Conservation (phyloP, 371 early-diverging fungal genomes). For the Lichtheimia hyalospora region DNA sequence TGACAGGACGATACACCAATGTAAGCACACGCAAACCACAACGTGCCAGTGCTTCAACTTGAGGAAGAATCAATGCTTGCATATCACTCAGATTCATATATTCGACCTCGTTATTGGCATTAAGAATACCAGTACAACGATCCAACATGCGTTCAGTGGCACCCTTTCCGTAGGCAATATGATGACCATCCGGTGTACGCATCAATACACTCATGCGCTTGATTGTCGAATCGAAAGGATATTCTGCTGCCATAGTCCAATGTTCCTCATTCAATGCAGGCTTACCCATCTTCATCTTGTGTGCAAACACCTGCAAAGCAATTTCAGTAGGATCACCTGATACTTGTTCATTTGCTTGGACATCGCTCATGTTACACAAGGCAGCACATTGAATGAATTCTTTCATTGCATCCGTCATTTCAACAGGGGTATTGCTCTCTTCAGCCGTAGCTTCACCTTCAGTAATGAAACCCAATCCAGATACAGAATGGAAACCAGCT, state of each 20-base stretch:
- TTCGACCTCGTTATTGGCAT: slow-evolving; percentile 22
- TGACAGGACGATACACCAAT: slow-evolving; percentile 50
- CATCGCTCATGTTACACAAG: slow-evolving; percentile 76
- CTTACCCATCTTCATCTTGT: slow-evolving; percentile 70
- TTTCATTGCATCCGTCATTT: slow-evolving; percentile 35
- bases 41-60: slow-evolving; percentile 57
- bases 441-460: slow-evolving; percentile 39
- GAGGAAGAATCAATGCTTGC: slow-evolving; percentile 52
- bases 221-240: slow-evolving; percentile 81
- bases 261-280: slow-evolving; percentile 39
- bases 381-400: slow-evolving; percentile 53
- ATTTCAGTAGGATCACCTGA: slow-evolving; percentile 86
- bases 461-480: slow-evolving; percentile 58
- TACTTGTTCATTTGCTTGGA: slow-evolving; percentile 62
- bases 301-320: slow-evolving; percentile 77
- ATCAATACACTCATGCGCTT: slow-evolving; percentile 93
- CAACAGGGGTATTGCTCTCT: slow-evolving; percentile 14
- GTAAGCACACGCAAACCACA: slow-evolving; percentile 73
- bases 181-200: slow-evolving; percentile 54
- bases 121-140: slow-evolving; percentile 44
- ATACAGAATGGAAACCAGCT: slow-evolving; percentile 60
- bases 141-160: slow-evolving; percentile 75
- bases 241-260: slow-evolving; percentile 75
- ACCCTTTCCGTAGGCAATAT: slow-evolving; percentile 62
- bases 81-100: slow-evolving; percentile 48